Conservation (phyloP, 1,284 basidiomycete species). For the Boletus albobrunnescens region DNA sequence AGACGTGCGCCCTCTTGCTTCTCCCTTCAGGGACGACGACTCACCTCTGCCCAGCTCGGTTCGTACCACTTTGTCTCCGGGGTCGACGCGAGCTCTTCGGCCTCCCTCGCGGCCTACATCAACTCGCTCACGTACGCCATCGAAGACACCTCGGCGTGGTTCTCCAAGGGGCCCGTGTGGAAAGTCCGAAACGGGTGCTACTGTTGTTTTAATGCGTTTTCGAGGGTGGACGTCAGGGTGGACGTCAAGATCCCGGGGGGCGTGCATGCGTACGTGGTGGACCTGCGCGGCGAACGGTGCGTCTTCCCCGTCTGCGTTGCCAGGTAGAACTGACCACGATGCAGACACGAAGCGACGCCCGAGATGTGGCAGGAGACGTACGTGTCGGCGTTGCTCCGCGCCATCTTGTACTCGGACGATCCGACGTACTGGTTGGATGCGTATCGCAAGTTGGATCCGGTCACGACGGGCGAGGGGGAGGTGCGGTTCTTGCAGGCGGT, state of each 20-base stretch:
- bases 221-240: slow-evolving; percentile 92
- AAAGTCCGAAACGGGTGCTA: slow-evolving; percentile 93
- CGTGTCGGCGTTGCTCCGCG: slow-evolving; percentile 85
- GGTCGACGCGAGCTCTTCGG: slow-evolving; percentile 95
- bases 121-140: slow-evolving; percentile 95
- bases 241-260: slow-evolving; percentile 99
- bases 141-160: slow-evolving; percentile 91
- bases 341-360: slow-evolving; percentile 85
- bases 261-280: slow-evolving; percentile 92
- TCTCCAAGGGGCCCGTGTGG: slow-evolving; percentile 83
- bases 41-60: slow-evolving; percentile 54
- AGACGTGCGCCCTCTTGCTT: slow-evolving; percentile 63
- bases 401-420: slow-evolving; percentile 95
- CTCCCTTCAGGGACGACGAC: too few relatives aligned
- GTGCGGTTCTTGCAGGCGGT: slow-evolving; percentile 88
- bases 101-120: slow-evolving; percentile 95
- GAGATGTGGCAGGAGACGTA: slow-evolving; percentile 98
- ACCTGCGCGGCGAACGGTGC: slow-evolving; percentile 89
- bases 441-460: slow-evolving; percentile 94
- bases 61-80: slow-evolving; percentile 92
- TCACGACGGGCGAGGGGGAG: slow-evolving; percentile 86
- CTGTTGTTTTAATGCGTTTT: slow-evolving; percentile 99
- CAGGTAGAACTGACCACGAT: too few relatives aligned
- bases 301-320: slow-evolving; percentile 21
- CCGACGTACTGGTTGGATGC: slow-evolving; percentile 88